These are phyloP conservation scores for Candida stauntonica DNA, from an alignment of 805 yeast species.

Conservation along the genomic window DNA sequence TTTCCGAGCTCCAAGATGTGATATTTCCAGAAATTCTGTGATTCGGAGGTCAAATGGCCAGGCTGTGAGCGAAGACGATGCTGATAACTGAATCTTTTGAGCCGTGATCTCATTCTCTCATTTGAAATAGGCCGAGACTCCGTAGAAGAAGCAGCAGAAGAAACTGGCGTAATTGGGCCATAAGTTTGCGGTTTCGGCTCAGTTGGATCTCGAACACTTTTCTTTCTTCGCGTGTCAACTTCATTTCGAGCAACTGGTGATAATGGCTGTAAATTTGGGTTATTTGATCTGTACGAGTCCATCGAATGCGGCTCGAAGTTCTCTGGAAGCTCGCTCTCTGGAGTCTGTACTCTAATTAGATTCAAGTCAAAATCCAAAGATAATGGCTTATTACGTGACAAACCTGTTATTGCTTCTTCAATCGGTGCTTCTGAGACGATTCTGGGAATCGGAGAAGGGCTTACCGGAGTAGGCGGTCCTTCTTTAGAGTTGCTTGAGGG, in stretches of 20 bases:
- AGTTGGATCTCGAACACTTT: no score
- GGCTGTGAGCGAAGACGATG: not conserved
- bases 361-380: not conserved
- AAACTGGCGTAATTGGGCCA: no score
- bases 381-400: not conserved
- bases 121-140: no score
- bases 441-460: not conserved
- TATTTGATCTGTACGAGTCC: constrained; percentile 12
- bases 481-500: no score
- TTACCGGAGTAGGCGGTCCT: no score
- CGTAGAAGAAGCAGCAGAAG: no score
- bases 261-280: constrained; percentile 25
- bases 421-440: no score
- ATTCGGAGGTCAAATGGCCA: not conserved
- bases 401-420: not conserved
- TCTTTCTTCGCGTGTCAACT: no score
- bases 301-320: constrained; percentile 2
- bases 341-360: not conserved
- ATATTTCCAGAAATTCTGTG: constrained; percentile 40
- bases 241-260: not conserved
- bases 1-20: constrained; percentile 52
- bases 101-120: not conserved
- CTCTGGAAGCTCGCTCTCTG: not conserved
- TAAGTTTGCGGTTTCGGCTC: no score
- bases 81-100: constrained; percentile 5